These are phyloP conservation scores for Lagenidium sp. DNA, from an alignment of 352 stramenopile species.

Conservation along the genomic window DNA sequence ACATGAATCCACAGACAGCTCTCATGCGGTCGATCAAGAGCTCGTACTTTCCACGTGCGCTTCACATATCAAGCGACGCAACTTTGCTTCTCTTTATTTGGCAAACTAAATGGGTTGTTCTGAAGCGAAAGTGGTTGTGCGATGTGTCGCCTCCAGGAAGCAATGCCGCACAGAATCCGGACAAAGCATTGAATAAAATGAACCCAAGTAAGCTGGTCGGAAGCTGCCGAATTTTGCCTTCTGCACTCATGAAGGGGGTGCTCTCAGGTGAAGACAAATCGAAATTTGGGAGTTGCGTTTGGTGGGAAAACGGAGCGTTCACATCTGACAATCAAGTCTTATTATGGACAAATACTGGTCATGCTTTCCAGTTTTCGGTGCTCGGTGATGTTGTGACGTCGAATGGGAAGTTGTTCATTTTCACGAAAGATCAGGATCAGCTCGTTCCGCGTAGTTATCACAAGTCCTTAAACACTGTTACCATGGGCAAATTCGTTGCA, in stretches of 20 bases:
- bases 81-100: constrained; percentile 68
- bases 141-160: constrained; percentile 19
- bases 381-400: constrained; percentile 12
- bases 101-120: constrained; percentile 60
- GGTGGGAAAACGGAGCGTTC: constrained; percentile 63
- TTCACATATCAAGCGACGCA: constrained; percentile 51
- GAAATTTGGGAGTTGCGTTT: constrained; percentile 1
- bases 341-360: constrained; percentile 59
- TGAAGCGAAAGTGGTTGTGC: constrained; percentile 79
- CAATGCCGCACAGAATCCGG: constrained; percentile 7
- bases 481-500: constrained; percentile 41
- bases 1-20: constrained; percentile 74
- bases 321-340: constrained; percentile 47
- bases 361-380: constrained; percentile 55
- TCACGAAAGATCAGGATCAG: constrained; percentile 77
- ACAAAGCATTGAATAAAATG: constrained; percentile 13
- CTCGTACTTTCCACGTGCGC: constrained; percentile 55
- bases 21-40: constrained; percentile 78
- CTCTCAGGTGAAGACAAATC: constrained; percentile 1
- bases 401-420: constrained; percentile 63
- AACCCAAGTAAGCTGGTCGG: constrained; percentile 28
- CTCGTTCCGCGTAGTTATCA: constrained; percentile 70
- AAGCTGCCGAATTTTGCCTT: constrained; percentile 44
- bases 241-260: no score
- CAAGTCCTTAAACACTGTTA: constrained; percentile 39